Percentiles rank a stretch among this genome's conserved stretches.
phyloP scores from a whole-genome alignment of 169 alveolate species.

The Pseudocohnilembus persalinus region DNA sequence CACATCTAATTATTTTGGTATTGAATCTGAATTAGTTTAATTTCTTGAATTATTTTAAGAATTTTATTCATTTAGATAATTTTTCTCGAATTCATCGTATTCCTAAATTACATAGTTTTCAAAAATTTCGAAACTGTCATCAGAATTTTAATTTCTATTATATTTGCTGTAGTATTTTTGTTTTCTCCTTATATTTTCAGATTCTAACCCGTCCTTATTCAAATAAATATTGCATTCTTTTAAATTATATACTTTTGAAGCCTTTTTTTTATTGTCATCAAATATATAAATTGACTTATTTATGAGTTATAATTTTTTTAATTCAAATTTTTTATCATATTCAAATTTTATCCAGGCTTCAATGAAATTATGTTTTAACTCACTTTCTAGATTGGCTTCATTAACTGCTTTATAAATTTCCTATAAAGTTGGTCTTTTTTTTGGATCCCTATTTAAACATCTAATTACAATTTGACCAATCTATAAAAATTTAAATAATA shows the following conservation, averaged over 20 bases:
- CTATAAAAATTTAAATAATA: slow-evolving; percentile 4
- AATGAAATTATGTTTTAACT: neutral
- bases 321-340: neutral
- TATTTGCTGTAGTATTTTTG: no score
- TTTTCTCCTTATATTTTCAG: no score
- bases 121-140: no score
- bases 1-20: no score
- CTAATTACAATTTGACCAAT: slow-evolving; percentile 19
- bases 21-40: no score
- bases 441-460: slow-evolving; percentile 28
- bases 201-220: neutral
- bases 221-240: neutral
- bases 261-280: neutral
- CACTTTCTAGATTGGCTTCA: neutral
- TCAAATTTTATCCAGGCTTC: neutral
- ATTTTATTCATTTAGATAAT: no score
- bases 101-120: no score
- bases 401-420: slow-evolving; percentile 11
- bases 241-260: neutral
- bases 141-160: no score
- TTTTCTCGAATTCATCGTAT: no score
- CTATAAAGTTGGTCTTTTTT: slow-evolving; percentile 19
- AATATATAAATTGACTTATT: no score
- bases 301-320: no score
- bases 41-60: no score